Evolutionary conservation across 2,329 filamentous ascomycete species (phyloP).

Genomic region (Aspergillus caelatus): DNA sequence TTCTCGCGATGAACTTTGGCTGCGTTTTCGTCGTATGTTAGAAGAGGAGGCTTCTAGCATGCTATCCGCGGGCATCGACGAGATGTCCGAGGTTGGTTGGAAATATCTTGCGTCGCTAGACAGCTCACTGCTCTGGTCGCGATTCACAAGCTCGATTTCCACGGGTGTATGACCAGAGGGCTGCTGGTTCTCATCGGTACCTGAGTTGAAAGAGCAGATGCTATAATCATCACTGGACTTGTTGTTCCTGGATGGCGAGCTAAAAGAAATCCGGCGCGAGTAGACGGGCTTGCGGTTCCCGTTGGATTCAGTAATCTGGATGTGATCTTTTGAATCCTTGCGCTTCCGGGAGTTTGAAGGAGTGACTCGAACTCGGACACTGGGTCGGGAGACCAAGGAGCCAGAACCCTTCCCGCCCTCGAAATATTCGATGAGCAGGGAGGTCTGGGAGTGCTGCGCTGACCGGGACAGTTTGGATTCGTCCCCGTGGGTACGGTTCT

Average conservation of each 20-base stretch:
- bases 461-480: slow-evolving; percentile 54
- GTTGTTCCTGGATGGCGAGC: slow-evolving; percentile 42
- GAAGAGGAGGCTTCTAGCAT: slow-evolving; percentile 62
- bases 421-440: slow-evolving; percentile 92
- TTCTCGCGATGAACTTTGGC: slow-evolving; percentile 53
- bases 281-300: slow-evolving; percentile 72
- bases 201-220: slow-evolving; percentile 74
- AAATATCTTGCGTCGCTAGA: slow-evolving; percentile 66
- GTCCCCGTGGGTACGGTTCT: slow-evolving; percentile 60
- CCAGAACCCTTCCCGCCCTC: slow-evolving; percentile 70
- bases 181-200: slow-evolving; percentile 77
- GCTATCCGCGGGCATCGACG: slow-evolving; percentile 74
- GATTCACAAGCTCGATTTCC: slow-evolving; percentile 82
- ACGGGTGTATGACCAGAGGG: slow-evolving; percentile 70
- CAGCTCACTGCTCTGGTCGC: slow-evolving; percentile 68
- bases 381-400: slow-evolving; percentile 69
- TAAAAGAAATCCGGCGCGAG: slow-evolving; percentile 68
- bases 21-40: slow-evolving; percentile 51
- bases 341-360: slow-evolving; percentile 67
- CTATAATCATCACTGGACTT: slow-evolving; percentile 63
- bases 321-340: slow-evolving; percentile 66
- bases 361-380: slow-evolving; percentile 78
- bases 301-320: slow-evolving; percentile 83
- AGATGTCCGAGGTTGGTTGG: slow-evolving; percentile 79
- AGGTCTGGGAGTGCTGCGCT: slow-evolving; percentile 74